phyloP scores from a whole-genome alignment of 805 yeast genomes.

The Wickerhamomyces bovis region DNA sequence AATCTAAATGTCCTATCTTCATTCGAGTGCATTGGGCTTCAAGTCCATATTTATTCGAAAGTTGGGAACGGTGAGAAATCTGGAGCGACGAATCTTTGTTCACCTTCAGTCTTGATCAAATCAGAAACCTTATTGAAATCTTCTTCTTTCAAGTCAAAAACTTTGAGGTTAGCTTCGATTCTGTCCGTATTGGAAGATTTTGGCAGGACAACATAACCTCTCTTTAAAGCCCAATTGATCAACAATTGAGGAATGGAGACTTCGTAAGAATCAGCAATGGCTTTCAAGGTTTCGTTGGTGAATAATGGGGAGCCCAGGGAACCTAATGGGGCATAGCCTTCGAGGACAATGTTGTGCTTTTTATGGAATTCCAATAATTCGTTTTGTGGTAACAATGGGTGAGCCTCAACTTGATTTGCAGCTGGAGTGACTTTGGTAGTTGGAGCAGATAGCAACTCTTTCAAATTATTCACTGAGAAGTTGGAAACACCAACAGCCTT shows the following conservation, averaged over 20 bases:
- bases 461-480: slow-evolving; percentile 17
- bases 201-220: slow-evolving; percentile 53
- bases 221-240: slow-evolving; percentile 52
- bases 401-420: slow-evolving; percentile 20
- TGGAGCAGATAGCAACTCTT: slow-evolving; percentile 10
- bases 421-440: slow-evolving; percentile 11
- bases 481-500: slow-evolving; percentile 21
- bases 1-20: no score
- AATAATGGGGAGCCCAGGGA: slow-evolving; percentile 9
- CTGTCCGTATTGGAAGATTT: slow-evolving; percentile 39
- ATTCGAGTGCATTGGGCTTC: no score
- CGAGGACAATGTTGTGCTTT: slow-evolving; percentile 11
- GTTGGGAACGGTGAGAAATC: slow-evolving; percentile 29
- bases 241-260: slow-evolving; percentile 43
- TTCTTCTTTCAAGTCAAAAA: slow-evolving; percentile 14
- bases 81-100: slow-evolving; percentile 23
- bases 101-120: slow-evolving; percentile 21
- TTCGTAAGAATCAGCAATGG: slow-evolving; percentile 38
- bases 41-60: slow-evolving; percentile 22
- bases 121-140: slow-evolving; percentile 24
- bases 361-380: slow-evolving; percentile 14
- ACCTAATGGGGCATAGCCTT: slow-evolving; percentile 20
- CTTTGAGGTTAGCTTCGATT: slow-evolving; percentile 29
- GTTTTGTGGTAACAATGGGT: slow-evolving; percentile 19
- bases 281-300: slow-evolving; percentile 32